phyloP scores from a whole-genome alignment of 2,329 filamentous ascomycete species.

The Ophiostoma triangulosporum region DNA sequence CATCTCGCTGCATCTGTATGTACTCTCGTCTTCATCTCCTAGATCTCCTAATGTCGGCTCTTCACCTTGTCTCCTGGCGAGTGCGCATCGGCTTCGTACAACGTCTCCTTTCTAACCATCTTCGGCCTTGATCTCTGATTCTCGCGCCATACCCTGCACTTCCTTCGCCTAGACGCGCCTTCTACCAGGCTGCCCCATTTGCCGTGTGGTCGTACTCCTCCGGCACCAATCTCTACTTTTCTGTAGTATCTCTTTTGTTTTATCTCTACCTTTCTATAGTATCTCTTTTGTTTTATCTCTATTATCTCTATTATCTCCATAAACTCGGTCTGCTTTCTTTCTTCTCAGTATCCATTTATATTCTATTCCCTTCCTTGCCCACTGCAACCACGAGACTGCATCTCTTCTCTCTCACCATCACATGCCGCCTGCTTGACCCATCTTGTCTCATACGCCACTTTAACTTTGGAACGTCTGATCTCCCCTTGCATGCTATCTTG shows the following conservation, averaged over 20 bases:
- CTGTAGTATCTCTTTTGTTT: not conserved
- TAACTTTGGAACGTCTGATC: not conserved
- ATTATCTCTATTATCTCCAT: not conserved
- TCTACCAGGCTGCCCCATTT: not conserved
- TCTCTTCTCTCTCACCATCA: not conserved
- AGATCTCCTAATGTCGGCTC: too few species aligned
- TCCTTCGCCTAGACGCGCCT: slow-evolving; percentile 3
- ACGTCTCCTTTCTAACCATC: too few species aligned
- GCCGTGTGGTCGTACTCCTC: not conserved
- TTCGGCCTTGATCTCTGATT: not conserved
- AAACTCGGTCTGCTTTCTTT: not conserved
- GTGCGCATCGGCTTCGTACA: too few species aligned
- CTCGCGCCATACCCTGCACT: not conserved
- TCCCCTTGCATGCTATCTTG: not conserved
- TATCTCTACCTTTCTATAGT: not conserved
- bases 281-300: not conserved
- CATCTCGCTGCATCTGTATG: not conserved
- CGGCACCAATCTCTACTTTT: not conserved
- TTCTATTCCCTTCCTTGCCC: not conserved
- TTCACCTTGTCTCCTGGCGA: too few species aligned
- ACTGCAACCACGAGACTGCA: not conserved
- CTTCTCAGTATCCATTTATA: not conserved
- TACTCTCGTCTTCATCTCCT: not conserved
- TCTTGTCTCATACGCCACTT: not conserved
- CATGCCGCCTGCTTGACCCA: not conserved